phyloP scores from a whole-genome alignment of 371 early-diverging fungal genomes.

The Rhizopus microsporus region DNA sequence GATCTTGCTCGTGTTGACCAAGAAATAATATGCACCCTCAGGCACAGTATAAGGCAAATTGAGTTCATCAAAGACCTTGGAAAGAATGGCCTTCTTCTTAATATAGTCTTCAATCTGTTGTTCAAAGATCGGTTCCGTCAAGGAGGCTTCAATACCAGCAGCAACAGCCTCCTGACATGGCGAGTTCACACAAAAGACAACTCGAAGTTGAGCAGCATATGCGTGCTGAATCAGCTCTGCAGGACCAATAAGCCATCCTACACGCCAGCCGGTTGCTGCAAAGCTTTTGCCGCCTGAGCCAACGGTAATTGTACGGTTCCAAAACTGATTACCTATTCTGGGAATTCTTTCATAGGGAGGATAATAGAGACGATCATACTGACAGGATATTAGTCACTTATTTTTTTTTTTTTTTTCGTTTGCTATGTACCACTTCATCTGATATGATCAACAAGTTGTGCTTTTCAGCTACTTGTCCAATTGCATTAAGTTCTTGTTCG shows the following conservation, averaged over 20 bases:
- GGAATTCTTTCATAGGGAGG: conserved; percentile 64
- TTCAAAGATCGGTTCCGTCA: conserved; percentile 66
- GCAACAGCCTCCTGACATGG: conserved; percentile 94
- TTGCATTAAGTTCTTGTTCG: conserved; percentile 75
- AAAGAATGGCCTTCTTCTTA: conserved; percentile 72
- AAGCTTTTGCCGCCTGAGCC: conserved; percentile 95
- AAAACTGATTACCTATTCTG: conserved; percentile 83
- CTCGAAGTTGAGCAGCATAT: conserved; percentile 87
- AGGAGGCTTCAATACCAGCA: conserved; percentile 70
- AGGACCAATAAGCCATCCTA: conserved; percentile 93
- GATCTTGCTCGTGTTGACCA: conserved; percentile 80
- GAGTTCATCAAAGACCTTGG: conserved; percentile 67
- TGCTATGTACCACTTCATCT: conserved; percentile 82
- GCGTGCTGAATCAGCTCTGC: conserved; percentile 71
- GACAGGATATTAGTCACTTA: neutral
- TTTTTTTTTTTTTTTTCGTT: neutral
- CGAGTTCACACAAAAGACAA: conserved; percentile 87
- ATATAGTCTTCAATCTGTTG: conserved; percentile 71
- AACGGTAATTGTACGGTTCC: conserved; percentile 91
- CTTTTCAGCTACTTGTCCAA: conserved; percentile 79
- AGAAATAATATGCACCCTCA: conserved; percentile 92
- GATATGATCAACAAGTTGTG: conserved; percentile 87
- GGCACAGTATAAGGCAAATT: conserved; percentile 84
- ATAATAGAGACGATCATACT: conserved; percentile 91
- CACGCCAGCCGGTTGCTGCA: conserved; percentile 96